Percentiles rank a stretch among this genome's conserved stretches.
phyloP scores from a whole-genome alignment of 345 rosid species.

The Camelina laxa region DNA sequence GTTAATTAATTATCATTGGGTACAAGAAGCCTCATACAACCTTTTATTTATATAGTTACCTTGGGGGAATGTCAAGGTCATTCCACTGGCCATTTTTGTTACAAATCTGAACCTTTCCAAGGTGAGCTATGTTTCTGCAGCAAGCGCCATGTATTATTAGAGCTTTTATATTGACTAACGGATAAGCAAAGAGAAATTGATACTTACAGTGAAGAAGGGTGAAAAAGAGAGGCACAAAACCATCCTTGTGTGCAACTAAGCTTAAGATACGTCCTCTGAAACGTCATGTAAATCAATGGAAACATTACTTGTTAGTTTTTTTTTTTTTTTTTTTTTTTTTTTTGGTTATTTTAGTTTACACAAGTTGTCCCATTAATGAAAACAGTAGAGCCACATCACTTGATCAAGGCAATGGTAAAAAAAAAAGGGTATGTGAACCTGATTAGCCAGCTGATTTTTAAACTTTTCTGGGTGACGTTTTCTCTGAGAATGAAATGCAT shows the following conservation, averaged over 20 bases:
- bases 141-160: neutral
- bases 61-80: constrained; percentile 63
- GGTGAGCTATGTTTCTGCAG: constrained; percentile 79
- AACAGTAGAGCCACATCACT: neutral
- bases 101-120: constrained; percentile 73
- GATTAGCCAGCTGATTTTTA: constrained; percentile 80
- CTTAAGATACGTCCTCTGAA: constrained; percentile 75
- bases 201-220: constrained; percentile 72
- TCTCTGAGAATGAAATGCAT: constrained; percentile 76
- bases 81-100: constrained; percentile 62
- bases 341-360: neutral
- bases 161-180: constrained; percentile 6
- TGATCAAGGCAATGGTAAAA: neutral
- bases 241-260: constrained; percentile 94
- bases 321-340: too few relatives aligned
- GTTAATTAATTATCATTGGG: neutral
- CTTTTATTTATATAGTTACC: constrained; percentile 31
- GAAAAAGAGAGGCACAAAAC: constrained; percentile 71
- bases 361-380: neutral
- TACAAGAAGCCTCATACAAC: neutral
- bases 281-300: constrained; percentile 21
- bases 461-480: constrained; percentile 76
- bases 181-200: neutral
- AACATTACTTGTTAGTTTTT: neutral
- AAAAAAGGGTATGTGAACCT: constrained; percentile 54